Evolutionary conservation across 169 alveolate species (phyloP).

Genomic region (Eimeria mitis): DNA sequence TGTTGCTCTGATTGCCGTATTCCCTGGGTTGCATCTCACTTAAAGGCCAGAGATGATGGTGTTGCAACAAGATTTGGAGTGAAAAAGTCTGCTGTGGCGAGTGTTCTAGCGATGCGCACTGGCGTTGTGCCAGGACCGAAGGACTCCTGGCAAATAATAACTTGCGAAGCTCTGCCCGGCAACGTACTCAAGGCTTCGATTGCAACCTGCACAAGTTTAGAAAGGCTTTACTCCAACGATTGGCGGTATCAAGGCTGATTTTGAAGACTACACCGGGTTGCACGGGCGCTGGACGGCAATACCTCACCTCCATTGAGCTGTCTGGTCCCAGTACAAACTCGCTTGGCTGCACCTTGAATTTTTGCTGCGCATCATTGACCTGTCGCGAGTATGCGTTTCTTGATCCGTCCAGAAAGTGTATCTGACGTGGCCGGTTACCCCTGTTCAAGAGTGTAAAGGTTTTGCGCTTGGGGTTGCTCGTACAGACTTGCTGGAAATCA

Average conservation of each 20-base stretch:
- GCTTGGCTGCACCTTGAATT: conserved; percentile 35
- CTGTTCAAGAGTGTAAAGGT: conserved; percentile 45
- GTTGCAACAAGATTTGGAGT: conserved; percentile 60
- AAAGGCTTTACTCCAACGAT: not conserved
- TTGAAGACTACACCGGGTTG: not conserved
- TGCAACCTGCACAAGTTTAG: conserved; percentile 57
- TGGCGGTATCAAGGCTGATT: not conserved
- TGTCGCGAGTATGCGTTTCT: conserved; percentile 40
- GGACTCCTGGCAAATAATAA: conserved; percentile 71
- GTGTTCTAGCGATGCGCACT: conserved; percentile 43
- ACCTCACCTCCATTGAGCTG: conserved; percentile 42
- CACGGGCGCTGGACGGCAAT: not conserved
- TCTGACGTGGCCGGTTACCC: conserved; percentile 50
- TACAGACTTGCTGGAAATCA: conserved; percentile 63
- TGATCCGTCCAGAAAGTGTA: conserved; percentile 58
- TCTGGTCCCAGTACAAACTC: conserved; percentile 54
- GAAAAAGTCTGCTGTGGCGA: conserved; percentile 77
- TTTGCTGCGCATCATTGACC: conserved; percentile 33
- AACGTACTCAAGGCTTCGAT: conserved; percentile 66
- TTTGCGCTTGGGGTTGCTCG: conserved; percentile 49
- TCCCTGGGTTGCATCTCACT: conserved; percentile 4
- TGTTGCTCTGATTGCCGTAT: not conserved
- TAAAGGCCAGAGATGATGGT: conserved; percentile 42
- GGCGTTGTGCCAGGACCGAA: conserved; percentile 72
- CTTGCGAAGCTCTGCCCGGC: conserved; percentile 73